A percentile compares a stretch with the other conserved stretches of the same genome.
phyloP scores from a whole-genome alignment of 768 basidiomycete species.

The Pleurotus cornucopiae region DNA sequence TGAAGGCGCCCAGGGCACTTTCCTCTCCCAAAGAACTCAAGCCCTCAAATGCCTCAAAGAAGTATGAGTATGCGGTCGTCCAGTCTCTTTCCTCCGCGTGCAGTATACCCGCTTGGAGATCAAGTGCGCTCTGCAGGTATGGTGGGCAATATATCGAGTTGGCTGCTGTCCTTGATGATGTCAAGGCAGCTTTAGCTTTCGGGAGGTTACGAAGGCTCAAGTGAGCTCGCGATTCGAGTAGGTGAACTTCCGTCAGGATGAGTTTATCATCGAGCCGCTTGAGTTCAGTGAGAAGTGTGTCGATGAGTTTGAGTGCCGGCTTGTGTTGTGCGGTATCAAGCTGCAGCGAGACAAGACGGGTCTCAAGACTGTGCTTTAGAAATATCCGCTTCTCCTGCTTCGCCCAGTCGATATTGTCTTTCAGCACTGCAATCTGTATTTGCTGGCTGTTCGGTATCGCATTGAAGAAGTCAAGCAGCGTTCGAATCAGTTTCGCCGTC shows the following conservation, averaged over 20 bases:
- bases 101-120: constrained; percentile 64
- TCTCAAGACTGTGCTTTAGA: constrained; percentile 90
- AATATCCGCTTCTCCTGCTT: constrained; percentile 91
- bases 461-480: constrained; percentile 87
- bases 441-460: constrained; percentile 70
- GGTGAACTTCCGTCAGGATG: constrained; percentile 94
- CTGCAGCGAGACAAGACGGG: constrained; percentile 78
- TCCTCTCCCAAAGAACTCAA: constrained; percentile 45
- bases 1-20: constrained; percentile 77
- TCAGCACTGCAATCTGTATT: constrained; percentile 80
- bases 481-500: constrained; percentile 94
- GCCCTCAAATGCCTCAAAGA: constrained; percentile 95
- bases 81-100: constrained; percentile 99
- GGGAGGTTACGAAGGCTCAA: constrained; percentile 85
- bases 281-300: constrained; percentile 84
- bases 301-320: constrained; percentile 77
- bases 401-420: constrained; percentile 92
- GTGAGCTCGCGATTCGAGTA: constrained; percentile 89
- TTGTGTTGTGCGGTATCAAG: constrained; percentile 76
- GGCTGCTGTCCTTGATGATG: constrained; percentile 74
- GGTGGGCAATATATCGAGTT: constrained; percentile 72
- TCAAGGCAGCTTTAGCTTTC: constrained; percentile 83
- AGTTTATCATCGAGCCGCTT: constrained; percentile 96
- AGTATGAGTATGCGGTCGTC: constrained; percentile 95
- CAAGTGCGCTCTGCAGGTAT: constrained; percentile 40